phyloP scores from a whole-genome alignment of 208 protist species.

The Trypanosoma melophagium region DNA sequence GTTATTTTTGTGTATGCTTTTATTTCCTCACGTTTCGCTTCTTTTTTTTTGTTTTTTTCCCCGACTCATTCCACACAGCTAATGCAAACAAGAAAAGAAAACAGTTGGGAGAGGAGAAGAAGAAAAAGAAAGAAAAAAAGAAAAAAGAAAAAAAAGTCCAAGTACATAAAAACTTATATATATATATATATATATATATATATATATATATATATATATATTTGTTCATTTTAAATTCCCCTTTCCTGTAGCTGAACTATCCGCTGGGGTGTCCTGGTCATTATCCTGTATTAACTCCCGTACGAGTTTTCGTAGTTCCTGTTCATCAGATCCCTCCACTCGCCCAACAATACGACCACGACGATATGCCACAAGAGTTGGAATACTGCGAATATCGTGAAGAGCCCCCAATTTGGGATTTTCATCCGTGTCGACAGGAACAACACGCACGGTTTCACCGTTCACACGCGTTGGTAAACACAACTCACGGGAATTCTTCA shows the following conservation, averaged over 20 bases:
- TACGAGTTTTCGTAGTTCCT: conserved; percentile 61
- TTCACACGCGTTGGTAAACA: conserved; percentile 29
- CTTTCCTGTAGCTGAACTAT: background rate
- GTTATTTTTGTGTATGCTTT: too few relatives aligned
- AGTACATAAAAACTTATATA: too few relatives aligned
- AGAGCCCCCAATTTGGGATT: conserved; percentile 68
- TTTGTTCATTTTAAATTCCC: background rate
- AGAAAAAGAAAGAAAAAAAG: background rate
- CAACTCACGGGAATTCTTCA: background rate
- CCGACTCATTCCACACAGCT: too few relatives aligned
- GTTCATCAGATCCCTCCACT: conserved; percentile 62
- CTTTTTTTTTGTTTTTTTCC: too few relatives aligned
- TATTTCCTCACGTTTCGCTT: too few relatives aligned
- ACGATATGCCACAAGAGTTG: conserved; percentile 82
- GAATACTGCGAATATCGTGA: conserved; percentile 84
- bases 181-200: background rate
- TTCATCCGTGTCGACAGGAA: conserved; percentile 82
- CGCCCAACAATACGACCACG: conserved; percentile 66
- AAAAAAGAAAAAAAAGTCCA: background rate
- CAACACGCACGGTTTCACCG: conserved; percentile 28
- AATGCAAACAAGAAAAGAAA: too few relatives aligned
- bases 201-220: conserved; percentile 6
- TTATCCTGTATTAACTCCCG: conserved; percentile 6
- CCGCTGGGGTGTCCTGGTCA: background rate
- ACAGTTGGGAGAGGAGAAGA: too few relatives aligned